phyloP scores from a whole-genome alignment of 192 early-diverging fungal genomes.

The Dissophora globulifera region DNA sequence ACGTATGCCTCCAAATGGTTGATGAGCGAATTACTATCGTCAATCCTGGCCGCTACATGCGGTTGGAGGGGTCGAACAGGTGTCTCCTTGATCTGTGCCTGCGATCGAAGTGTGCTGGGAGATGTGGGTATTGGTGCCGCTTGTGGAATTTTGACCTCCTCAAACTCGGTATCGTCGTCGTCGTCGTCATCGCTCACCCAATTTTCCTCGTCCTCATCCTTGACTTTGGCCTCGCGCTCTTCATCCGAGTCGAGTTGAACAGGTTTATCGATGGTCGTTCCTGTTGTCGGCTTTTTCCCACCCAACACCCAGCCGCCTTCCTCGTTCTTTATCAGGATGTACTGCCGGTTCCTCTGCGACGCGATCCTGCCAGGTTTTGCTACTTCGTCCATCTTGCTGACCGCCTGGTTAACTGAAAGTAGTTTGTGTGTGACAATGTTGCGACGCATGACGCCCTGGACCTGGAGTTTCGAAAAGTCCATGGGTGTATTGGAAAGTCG shows the following conservation, averaged over 20 bases:
- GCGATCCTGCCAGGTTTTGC: slow-evolving; percentile 74
- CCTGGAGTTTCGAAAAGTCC: slow-evolving; percentile 94
- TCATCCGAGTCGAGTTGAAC: slow-evolving; percentile 52
- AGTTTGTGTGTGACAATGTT: slow-evolving; percentile 87
- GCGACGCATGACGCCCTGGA: slow-evolving; percentile 82
- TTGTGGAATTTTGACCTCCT: slow-evolving; percentile 55
- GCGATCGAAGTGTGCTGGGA: not conserved
- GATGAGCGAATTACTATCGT: slow-evolving; percentile 23
- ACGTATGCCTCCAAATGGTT: slow-evolving; percentile 56
- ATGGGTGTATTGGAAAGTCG: slow-evolving; percentile 71
- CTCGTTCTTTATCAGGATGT: slow-evolving; percentile 88
- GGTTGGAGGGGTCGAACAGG: not conserved
- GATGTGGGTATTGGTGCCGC: not conserved
- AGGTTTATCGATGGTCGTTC: slow-evolving; percentile 30
- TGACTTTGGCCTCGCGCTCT: slow-evolving; percentile 32
- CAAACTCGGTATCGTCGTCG: slow-evolving; percentile 65
- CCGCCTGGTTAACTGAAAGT: slow-evolving; percentile 58
- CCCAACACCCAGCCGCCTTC: slow-evolving; percentile 77
- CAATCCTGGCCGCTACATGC: not conserved
- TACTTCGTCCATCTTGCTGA: slow-evolving; percentile 33
- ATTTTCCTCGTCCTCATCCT: slow-evolving; percentile 28
- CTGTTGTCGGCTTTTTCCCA: slow-evolving; percentile 28
- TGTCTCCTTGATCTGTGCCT: not conserved
- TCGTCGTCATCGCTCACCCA: slow-evolving; percentile 55
- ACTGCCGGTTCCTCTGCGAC: slow-evolving; percentile 83